Conservation (phyloP, 768 basidiomycete genomes). For the Trametes sanguinea region DNA sequence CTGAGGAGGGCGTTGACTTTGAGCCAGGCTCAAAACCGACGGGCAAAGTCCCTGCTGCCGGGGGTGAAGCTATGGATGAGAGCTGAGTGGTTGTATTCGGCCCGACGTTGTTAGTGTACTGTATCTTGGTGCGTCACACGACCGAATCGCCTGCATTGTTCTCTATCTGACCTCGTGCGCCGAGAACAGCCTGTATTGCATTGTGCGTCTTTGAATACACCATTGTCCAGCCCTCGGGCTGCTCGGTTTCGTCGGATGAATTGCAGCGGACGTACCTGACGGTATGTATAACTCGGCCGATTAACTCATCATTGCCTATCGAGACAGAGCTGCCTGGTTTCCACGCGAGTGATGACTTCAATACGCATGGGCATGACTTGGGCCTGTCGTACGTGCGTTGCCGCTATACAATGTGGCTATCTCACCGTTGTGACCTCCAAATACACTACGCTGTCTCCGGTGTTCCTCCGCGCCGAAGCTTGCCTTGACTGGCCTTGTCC, state of each 20-base stretch:
- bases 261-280: background rate
- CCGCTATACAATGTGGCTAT: background rate
- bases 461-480: conserved; percentile 6
- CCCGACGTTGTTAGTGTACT: background rate
- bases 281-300: background rate
- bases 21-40: conserved; percentile 24
- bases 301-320: conserved; percentile 13
- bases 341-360: background rate
- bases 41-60: background rate
- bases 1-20: conserved; percentile 61
- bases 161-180: background rate
- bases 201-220: background rate
- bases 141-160: background rate
- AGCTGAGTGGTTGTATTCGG: conserved; percentile 24
- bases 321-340: background rate
- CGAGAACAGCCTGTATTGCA: conserved; percentile 2
- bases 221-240: background rate
- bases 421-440: background rate
- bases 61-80: conserved; percentile 38
- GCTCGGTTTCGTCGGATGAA: background rate
- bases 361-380: background rate
- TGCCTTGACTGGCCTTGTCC: background rate
- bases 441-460: background rate
- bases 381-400: background rate
- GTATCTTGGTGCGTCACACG: conserved; percentile 13